phyloP scores from a whole-genome alignment of 257 asterid genomes.

The Solanum habrochaites region DNA sequence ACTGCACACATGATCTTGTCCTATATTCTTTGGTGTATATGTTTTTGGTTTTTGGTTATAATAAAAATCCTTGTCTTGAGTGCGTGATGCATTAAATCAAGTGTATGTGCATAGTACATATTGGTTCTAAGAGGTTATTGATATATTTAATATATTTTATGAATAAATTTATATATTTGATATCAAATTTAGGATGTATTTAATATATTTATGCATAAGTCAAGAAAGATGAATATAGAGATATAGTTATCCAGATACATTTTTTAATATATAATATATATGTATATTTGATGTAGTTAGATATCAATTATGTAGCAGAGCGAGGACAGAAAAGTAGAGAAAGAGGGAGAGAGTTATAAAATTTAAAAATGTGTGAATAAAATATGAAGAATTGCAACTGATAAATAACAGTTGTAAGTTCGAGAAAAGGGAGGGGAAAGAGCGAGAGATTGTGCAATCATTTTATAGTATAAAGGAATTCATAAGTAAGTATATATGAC shows the following conservation, averaged over 20 bases:
- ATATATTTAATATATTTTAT: no score
- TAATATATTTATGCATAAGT: background rate
- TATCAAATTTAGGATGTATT: background rate
- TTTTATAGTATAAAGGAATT: no score
- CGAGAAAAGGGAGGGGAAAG: background rate
- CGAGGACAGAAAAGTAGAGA: no score
- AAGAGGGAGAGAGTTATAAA: background rate
- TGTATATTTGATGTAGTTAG: no score
- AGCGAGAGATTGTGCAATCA: background rate
- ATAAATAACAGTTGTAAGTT: no score
- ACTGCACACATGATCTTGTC: background rate
- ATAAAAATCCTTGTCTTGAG: background rate
- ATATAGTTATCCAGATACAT: no score
- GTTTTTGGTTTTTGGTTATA: background rate
- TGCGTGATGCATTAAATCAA: background rate
- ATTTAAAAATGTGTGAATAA: no score
- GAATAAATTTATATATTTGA: background rate
- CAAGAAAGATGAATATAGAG: no score
- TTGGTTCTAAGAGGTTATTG: background rate
- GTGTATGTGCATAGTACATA: background rate
- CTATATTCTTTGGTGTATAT: background rate
- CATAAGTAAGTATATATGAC: no score
- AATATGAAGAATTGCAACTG: rapidly evolving
- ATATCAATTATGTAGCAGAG: background rate
- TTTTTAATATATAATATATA: no score